Conservation (phyloP, 768 basidiomycete genomes). For the Kwoniella pini region DNA sequence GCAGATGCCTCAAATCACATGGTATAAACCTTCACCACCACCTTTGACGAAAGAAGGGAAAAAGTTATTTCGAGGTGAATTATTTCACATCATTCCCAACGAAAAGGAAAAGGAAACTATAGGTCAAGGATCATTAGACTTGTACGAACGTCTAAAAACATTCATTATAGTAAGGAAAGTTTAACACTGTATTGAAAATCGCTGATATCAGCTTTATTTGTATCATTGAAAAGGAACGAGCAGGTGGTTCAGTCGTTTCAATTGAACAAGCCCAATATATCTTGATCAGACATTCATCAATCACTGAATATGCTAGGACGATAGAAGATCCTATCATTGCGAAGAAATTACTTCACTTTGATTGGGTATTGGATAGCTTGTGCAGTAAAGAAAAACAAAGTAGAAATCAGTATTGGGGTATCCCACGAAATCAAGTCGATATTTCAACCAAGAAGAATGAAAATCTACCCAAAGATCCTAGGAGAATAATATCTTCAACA, state of each 20-base stretch:
- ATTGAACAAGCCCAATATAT: neutral
- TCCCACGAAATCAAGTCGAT: neutral
- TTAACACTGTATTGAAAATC: neutral
- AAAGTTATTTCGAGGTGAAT: neutral
- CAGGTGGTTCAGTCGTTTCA: neutral
- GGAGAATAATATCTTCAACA: too few species aligned
- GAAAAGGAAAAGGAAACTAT: neutral
- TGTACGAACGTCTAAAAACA: neutral
- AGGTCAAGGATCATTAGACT: neutral
- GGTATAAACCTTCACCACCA: neutral
- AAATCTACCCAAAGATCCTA: neutral
- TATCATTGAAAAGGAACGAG: neutral
- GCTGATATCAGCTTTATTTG: too few species aligned
- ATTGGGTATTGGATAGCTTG: constrained; percentile 7
- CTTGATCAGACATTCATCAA: neutral
- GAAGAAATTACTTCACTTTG: neutral
- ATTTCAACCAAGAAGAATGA: neutral
- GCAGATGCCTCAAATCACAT: neutral
- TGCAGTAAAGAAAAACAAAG: neutral
- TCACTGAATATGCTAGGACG: neutral
- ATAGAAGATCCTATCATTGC: neutral
- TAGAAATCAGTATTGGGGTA: neutral
- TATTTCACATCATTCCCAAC: neutral
- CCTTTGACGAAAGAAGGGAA: neutral
- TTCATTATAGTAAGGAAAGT: neutral